Conservation (phyloP, 768 basidiomycete species). For the Tricholoma matsutake region DNA sequence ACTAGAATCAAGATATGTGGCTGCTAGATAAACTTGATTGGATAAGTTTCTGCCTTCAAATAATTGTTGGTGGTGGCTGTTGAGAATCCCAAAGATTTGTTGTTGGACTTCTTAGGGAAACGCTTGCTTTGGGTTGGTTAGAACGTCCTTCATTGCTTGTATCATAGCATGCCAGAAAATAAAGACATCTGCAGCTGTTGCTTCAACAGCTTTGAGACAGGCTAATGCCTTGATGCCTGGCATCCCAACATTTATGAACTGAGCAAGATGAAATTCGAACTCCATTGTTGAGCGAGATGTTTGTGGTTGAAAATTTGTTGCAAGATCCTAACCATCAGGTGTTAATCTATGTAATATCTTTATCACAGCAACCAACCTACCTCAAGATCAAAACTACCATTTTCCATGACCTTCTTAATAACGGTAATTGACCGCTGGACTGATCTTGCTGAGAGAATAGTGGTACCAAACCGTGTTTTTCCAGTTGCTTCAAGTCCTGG, state of each 20-base stretch:
- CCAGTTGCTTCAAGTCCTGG: conserved; percentile 1
- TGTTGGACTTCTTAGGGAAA: conserved; percentile 12
- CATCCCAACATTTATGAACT: not conserved
- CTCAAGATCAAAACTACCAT: too few relatives aligned
- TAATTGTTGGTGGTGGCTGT: conserved; percentile 15
- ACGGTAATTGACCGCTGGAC: not conserved
- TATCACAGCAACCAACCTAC: conserved; percentile 2
- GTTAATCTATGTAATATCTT: not conserved
- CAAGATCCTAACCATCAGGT: not conserved
- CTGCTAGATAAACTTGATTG: conserved; percentile 14
- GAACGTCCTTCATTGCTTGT: conserved; percentile 11
- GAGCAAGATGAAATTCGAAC: too few relatives aligned
- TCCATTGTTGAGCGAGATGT: too few relatives aligned
- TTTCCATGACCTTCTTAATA: too few relatives aligned
- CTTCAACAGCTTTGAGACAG: conserved; percentile 26
- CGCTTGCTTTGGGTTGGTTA: not conserved
- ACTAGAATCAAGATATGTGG: conserved; percentile 18
- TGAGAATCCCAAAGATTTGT: conserved; percentile 9
- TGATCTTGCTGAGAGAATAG: conserved; percentile 1
- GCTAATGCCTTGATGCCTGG: conserved; percentile 20
- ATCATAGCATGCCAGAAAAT: conserved; percentile 23
- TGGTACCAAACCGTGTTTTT: not conserved
- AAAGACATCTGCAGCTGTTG: conserved; percentile 23
- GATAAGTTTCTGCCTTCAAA: conserved; percentile 11
- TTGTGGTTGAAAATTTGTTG: conserved; percentile 1